Evolutionary conservation across 116 monocot genomes (phyloP), one percentile per base, ranked within the genome.

Genomic region (Posidonia oceanica): DNA sequence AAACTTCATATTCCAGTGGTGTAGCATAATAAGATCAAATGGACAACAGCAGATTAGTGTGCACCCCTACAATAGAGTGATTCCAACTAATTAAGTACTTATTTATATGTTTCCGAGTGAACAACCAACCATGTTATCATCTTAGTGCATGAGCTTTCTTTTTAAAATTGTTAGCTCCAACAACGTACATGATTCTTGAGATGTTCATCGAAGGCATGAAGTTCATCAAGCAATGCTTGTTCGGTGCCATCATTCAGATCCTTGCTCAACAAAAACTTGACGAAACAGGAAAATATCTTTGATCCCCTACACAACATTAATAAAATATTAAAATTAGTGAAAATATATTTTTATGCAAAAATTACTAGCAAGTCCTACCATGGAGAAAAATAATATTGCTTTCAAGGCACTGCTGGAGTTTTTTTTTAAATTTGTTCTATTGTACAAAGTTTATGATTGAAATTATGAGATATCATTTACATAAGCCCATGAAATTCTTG

Each of bases 251-350:
- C 93, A 75, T 53, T 82, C 3, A 80, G 77, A 84, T 88, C 86
- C 78, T 93, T 93, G 78, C 89, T 93, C 74, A 70, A 80, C 72
- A 93, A 61, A 75, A 93, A 93, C 61, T 76, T 89, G 60, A 86
- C 69, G 63, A 93, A 93, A 52, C 80, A 72, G 58, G 89, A 67
- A 57, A 86, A 89, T 74, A 93, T 75, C 59, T 88, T 93, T 64
- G 86, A 88, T 74, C 88, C 93, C 72, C 93, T 93, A 76, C 51
- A 79, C 61, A 64, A 39, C 10, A 8, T 39, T 48, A 12, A 48
- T 8, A 3, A 48, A 48, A 6, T 6, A 48, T 48, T 10, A 48
- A 48, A 48, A 48, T 48, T 48, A 48, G 48, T 48, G 8, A 6
- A 48, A 48, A 48, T 48, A 48, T 10, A 10, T 48, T 29, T 29